Evolutionary conservation across 305 asterid species (phyloP).

Genomic region (Fraxinus velutina): DNA sequence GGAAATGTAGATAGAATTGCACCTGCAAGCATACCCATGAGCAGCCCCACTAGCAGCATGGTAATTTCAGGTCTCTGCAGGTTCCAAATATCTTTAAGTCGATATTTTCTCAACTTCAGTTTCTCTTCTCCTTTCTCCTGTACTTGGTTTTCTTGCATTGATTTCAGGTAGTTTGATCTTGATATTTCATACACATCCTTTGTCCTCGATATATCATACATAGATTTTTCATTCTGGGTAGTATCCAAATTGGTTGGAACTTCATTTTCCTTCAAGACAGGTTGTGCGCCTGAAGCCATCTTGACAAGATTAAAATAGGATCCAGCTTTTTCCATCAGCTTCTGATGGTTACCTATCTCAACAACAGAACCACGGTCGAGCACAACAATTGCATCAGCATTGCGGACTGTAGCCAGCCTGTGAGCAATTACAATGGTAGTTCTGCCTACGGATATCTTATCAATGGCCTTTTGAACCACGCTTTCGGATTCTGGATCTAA

Average conservation of each 20-base stretch:
- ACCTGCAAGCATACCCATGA: constrained; percentile 63
- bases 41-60: constrained; percentile 46
- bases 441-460: constrained; percentile 59
- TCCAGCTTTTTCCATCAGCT: constrained; percentile 60
- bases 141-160: constrained; percentile 28
- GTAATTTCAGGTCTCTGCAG: constrained; percentile 60
- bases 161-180: constrained; percentile 32
- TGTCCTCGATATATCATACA: constrained; percentile 19
- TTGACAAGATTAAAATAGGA: constrained; percentile 58
- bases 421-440: constrained; percentile 79
- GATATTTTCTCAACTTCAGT: constrained; percentile 33
- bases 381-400: constrained; percentile 60
- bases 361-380: constrained; percentile 61
- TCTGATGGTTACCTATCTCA: constrained; percentile 62
- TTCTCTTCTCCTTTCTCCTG: constrained; percentile 31
- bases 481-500: constrained; percentile 67
- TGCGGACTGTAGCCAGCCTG: constrained; percentile 67
- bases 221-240: constrained; percentile 24
- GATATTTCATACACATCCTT: constrained; percentile 36
- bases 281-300: constrained; percentile 60
- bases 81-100: constrained; percentile 53
- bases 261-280: constrained; percentile 23
- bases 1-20: constrained; percentile 78
- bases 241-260: constrained; percentile 28
- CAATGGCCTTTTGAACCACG: constrained; percentile 70